phyloP scores from a whole-genome alignment of 306 rosid species.

The Castanopsis chinensis region DNA sequence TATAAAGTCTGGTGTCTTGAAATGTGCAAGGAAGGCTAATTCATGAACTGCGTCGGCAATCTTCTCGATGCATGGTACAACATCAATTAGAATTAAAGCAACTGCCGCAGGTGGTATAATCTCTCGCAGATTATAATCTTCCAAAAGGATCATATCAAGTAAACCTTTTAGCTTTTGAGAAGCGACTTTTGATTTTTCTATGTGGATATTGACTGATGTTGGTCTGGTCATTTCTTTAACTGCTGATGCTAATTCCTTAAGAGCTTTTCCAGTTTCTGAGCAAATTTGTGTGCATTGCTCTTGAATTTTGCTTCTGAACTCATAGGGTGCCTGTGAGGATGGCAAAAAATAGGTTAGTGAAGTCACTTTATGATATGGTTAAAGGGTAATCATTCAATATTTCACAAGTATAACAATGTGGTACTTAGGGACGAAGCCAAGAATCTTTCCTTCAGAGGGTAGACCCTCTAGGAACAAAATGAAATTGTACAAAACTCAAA shows the following conservation, averaged over 20 bases:
- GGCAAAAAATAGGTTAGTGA: neutral
- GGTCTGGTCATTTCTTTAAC: slow-evolving; percentile 33
- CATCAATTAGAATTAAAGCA: slow-evolving; percentile 1
- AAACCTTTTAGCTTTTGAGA: slow-evolving; percentile 24
- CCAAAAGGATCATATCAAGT: neutral
- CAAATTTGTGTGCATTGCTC: slow-evolving; percentile 39
- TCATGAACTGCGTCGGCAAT: slow-evolving; percentile 4
- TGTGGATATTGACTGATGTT: slow-evolving; percentile 17
- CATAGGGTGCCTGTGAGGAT: slow-evolving; percentile 18
- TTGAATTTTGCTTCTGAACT: slow-evolving; percentile 30
- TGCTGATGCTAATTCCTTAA: slow-evolving; percentile 11
- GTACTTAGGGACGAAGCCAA: no score
- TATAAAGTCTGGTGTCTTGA: neutral
- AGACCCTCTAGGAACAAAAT: no score
- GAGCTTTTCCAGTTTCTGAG: slow-evolving; percentile 32
- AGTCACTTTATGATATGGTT: no score
- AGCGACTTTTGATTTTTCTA: slow-evolving; percentile 25
- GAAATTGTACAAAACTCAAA: no score
- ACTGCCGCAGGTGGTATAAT: slow-evolving; percentile 8
- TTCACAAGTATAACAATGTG: no score
- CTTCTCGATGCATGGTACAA: slow-evolving; percentile 2
- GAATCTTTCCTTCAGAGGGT: no score
- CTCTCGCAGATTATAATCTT: neutral
- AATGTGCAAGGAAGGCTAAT: neutral
- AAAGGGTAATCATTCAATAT: no score